Percentiles rank a stretch among this genome's conserved stretches.
Evolutionary conservation across 148 eudicot species (phyloP).

Genomic region (Cornus kousa): DNA sequence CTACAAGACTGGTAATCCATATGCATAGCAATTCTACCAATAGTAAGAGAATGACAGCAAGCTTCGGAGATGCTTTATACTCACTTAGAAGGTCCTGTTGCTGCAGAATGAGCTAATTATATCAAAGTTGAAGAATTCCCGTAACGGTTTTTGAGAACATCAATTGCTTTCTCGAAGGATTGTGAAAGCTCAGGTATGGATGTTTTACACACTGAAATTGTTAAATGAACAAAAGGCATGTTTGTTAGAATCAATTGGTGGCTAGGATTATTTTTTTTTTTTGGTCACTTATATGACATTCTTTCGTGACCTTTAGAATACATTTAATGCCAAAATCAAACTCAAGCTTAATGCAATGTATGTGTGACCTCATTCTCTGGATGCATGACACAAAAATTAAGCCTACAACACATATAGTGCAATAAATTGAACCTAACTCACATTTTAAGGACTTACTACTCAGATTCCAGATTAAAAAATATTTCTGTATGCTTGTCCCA

Average conservation of each 20-base stretch:
- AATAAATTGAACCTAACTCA: not conserved
- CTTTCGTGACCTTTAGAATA: too few species aligned
- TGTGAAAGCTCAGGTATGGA: conserved; percentile 68
- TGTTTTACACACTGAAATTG: conserved; percentile 62
- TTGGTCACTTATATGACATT: too few species aligned
- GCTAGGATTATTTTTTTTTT: too few species aligned
- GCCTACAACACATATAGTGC: not conserved
- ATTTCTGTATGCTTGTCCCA: not conserved
- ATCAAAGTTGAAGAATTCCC: conserved; percentile 42
- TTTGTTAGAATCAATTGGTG: not conserved
- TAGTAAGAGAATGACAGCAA: too few species aligned
- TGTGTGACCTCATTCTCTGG: not conserved
- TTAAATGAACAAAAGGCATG: not conserved
- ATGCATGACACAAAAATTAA: not conserved
- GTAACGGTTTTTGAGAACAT: conserved; percentile 57
- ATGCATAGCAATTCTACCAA: not conserved
- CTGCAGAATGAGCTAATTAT: conserved; percentile 1
- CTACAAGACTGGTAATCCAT: not conserved
- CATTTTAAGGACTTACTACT: not conserved
- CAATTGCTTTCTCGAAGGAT: conserved; percentile 58
- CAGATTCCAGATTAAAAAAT: not conserved
- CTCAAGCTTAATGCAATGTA: not conserved
- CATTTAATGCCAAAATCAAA: not conserved
- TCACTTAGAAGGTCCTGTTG: not conserved
- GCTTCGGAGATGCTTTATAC: not conserved